Base-by-base conservation (phyloP, 1,139 yeast species). In the Yamadazyma triangularis region DNA sequence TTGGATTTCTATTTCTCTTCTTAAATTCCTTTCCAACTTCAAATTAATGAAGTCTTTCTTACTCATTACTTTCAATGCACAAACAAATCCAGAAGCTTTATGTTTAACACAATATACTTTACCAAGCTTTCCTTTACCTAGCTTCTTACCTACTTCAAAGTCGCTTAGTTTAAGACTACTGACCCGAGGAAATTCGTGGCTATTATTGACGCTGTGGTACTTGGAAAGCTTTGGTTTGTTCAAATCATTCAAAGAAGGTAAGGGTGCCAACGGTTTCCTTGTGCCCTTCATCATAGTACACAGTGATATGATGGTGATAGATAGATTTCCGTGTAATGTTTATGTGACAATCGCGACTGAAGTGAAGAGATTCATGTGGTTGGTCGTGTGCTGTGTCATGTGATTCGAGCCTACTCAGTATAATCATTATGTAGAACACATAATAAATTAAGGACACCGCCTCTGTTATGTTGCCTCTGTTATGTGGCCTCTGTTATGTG, bases 41-140 rank as follows among this genome's bases (percentile, higher is more conserved):
- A 79, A 76, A 27, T 78, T 79, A 30, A 77, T 69, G 34, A 91
- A 66, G 42, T 88, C 96, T 30, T 68, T 65, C 57, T 88, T 89
- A 39, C 80, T 78, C 95, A 91, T 86, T 5, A 83, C 94, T 51
- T 91, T 91, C 44, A 91, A 60, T 0, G 98, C 98, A 53, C 94
- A 85, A 2, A 91, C 68, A 47, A 77, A 85, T 1, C 94, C 95
- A 0, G 87, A 73, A 19, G 59, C 48, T 44, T 74, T 79, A 51
- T 89, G 96, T 37, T 73, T 70, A 10, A 84, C 97, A 48, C 95
- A 85, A 56, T 88, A 89, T 0, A 91, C 98, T 44, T 77, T 79
- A 3, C 98, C 98, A 46, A 89, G 77, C 54, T 88, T 88, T 3
- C 98, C 98, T 51, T 86, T 87, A 0, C 98, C 98, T 23, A 91